phyloP scores from a whole-genome alignment of 164 flowering plant genomes.

The Nymphaea colorata region DNA sequence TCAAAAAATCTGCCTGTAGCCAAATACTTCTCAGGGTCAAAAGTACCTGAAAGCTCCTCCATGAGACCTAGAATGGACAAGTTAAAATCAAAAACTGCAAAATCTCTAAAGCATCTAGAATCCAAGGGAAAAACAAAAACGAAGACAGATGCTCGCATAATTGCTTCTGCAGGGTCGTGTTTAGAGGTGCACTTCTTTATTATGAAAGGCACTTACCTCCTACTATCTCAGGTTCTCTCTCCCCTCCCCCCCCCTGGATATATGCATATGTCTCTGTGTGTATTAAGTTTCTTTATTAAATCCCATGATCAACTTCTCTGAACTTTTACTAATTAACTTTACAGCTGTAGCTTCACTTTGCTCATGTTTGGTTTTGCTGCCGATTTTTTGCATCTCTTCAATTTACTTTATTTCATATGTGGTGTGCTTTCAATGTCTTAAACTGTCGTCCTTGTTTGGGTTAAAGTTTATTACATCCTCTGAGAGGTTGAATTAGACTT shows the following conservation, averaged over 20 bases:
- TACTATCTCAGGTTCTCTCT: slow-evolving; percentile 67
- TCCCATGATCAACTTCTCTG: not conserved
- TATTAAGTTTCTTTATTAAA: too few relatives aligned
- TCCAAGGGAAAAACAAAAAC: slow-evolving; percentile 5
- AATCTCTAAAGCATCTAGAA: not conserved
- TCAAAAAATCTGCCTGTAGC: not conserved
- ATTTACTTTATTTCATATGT: too few relatives aligned
- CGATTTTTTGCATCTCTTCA: too few relatives aligned
- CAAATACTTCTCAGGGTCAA: slow-evolving; percentile 8
- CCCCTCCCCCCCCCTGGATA: not conserved
- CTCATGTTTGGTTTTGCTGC: too few relatives aligned
- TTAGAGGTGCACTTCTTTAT: slow-evolving; percentile 66
- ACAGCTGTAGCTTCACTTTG: too few relatives aligned
- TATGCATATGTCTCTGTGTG: not conserved
- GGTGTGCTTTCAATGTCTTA: too few relatives aligned
- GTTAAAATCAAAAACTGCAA: not conserved
- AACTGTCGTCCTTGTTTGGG: too few relatives aligned
- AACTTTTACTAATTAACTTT: too few relatives aligned
- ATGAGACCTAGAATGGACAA: not conserved
- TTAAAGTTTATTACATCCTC: too few relatives aligned
- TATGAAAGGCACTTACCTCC: slow-evolving; percentile 52
- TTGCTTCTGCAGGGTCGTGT: slow-evolving; percentile 13
- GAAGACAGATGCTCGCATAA: slow-evolving; percentile 8
- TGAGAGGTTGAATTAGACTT: too few relatives aligned
- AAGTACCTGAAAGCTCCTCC: slow-evolving; percentile 6